Base-by-base conservation (phyloP, 768 basidiomycete genomes). In the Gautieria morchelliformis region DNA sequence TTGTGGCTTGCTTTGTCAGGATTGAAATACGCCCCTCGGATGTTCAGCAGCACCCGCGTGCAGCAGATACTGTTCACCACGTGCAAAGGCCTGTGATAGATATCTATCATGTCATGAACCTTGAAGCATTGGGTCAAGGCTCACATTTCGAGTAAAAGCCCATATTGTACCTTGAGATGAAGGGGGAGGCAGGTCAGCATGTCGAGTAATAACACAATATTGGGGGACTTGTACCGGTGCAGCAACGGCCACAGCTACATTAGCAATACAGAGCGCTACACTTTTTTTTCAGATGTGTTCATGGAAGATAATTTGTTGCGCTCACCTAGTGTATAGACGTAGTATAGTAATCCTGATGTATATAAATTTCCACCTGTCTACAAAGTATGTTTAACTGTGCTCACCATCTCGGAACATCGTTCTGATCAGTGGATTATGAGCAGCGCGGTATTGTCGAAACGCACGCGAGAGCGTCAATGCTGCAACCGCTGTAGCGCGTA, bases 61-160 rank as follows among this genome's bases (percentile, higher is more conserved):
- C 53, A 55, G 44, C 41, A 55, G 41, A 55, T 46, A 17, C 53
- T 55, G 41, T 24, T 55, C 12, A 55, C 15, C 15, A 55, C 53
- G n/a, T 40, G 53, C 9, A 55, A 42, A 10, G 53, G 53, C 27
- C 53, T 55, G 24, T 33, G 9, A 2, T 19, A n/a, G 5, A 7
- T 17, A 17, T 44, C n/a, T 19, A 9, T 37, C 42, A 44, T 22
- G n/a, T n/a, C n/a, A n/a, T 19, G 42, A n/a, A 17, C 42, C 3
- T 19, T 9, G n/a, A 19, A 19, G n/a, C n/a, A 44, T n/a, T 17
- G 17, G 4, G 35, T 15, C 12, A 32, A 32, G 17, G 27, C 53
- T 55, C 30, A 55, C 53, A 55, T 17, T 32, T 55, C 53, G 20
- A 55, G n/a, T 32, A 55, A 45, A 46, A 55, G 39, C n/a, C 53